Conservation (phyloP, 495 filamentous ascomycete species). For the Penicillium paradoxum region DNA sequence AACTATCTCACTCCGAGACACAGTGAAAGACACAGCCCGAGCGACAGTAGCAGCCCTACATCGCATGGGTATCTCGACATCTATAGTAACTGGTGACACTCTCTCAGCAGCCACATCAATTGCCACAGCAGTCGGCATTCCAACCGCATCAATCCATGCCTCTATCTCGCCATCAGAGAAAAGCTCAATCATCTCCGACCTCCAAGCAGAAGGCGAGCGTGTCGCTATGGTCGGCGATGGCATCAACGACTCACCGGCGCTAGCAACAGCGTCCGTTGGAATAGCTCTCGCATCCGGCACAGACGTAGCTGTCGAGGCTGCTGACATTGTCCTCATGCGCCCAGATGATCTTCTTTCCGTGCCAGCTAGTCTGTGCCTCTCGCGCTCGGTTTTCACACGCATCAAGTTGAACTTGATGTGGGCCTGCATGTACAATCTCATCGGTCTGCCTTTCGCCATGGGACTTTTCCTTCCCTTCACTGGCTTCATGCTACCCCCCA, state of each 20-base stretch:
- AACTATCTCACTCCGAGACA: conserved; percentile 78
- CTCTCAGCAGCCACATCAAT: conserved; percentile 74
- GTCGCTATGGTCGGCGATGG: conserved; percentile 99
- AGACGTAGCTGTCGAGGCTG: conserved; percentile 97
- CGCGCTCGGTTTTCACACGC: conserved; percentile 77
- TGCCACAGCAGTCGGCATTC: conserved; percentile 77
- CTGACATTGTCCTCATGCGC: conserved; percentile 92
- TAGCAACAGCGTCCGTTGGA: conserved; percentile 87
- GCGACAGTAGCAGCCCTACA: conserved; percentile 79
- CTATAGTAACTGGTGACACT: conserved; percentile 94
- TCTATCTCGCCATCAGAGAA: conserved; percentile 85
- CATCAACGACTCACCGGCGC: conserved; percentile 96
- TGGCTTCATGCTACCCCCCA: conserved; percentile 81
- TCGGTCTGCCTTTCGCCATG: conserved; percentile 96
- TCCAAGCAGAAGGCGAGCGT: conserved; percentile 65
- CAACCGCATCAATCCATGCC: conserved; percentile 66
- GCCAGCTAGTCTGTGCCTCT: conserved; percentile 76
- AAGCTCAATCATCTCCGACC: conserved; percentile 69
- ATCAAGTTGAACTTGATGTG: conserved; percentile 92
- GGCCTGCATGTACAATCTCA: conserved; percentile 87
- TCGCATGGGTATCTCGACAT: conserved; percentile 76
- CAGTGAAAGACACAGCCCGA: conserved; percentile 80
- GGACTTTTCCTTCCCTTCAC: conserved; percentile 85
- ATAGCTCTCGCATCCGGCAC: conserved; percentile 91
- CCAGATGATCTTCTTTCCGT: conserved; percentile 88